phyloP scores from a whole-genome alignment of 2,329 filamentous ascomycete genomes.

The Cladorrhinum sp. region DNA sequence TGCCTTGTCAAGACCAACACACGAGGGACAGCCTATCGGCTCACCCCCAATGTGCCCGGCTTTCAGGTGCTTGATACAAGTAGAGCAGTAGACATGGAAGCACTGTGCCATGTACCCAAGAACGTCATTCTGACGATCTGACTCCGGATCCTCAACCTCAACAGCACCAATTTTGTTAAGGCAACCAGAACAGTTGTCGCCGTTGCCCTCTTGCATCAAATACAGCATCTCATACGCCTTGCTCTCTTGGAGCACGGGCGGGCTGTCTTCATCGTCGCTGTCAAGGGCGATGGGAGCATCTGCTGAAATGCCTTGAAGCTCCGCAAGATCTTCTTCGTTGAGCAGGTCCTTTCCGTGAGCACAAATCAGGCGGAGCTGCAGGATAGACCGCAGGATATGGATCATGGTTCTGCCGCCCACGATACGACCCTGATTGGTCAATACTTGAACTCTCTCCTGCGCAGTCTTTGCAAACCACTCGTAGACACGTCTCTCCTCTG shows the following conservation, averaged over 20 bases:
- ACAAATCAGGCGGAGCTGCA: slow-evolving; percentile 84
- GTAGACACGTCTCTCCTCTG: slow-evolving; percentile 74
- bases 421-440: slow-evolving; percentile 60
- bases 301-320: slow-evolving; percentile 76
- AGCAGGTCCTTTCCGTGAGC: slow-evolving; percentile 92
- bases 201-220: slow-evolving; percentile 77
- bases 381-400: slow-evolving; percentile 86
- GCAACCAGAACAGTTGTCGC: slow-evolving; percentile 71
- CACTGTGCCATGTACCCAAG: slow-evolving; percentile 82
- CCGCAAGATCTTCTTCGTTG: slow-evolving; percentile 74
- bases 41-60: slow-evolving; percentile 35
- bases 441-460: slow-evolving; percentile 72
- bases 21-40: slow-evolving; percentile 14
- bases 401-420: slow-evolving; percentile 87
- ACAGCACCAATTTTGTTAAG: slow-evolving; percentile 58
- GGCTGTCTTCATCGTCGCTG: slow-evolving; percentile 64
- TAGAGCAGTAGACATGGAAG: slow-evolving; percentile 77
- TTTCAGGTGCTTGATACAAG: slow-evolving; percentile 64
- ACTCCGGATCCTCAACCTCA: slow-evolving; percentile 55
- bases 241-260: slow-evolving; percentile 57
- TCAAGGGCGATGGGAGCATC: slow-evolving; percentile 87
- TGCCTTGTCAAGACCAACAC: slow-evolving; percentile 38
- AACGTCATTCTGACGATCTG: slow-evolving; percentile 59
- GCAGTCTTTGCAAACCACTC: slow-evolving; percentile 81
- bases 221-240: slow-evolving; percentile 84